Base-by-base conservation (phyloP, 2,329 filamentous ascomycete genomes). In the Botrytis sinoallii region DNA sequence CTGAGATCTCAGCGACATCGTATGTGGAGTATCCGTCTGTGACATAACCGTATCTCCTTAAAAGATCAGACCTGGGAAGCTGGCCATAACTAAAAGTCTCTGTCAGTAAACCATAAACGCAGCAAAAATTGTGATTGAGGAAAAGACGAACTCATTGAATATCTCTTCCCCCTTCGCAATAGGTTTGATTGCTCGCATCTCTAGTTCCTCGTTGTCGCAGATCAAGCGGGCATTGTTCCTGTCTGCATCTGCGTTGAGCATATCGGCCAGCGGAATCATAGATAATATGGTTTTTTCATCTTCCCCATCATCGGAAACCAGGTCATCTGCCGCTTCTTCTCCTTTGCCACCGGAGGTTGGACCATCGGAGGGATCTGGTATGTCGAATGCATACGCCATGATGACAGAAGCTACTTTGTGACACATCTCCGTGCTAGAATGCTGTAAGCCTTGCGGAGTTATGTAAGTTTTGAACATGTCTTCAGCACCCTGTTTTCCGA, bases 341-440 rank as follows among this genome's bases (percentile, higher is more conserved):
- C 70, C 76, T n/a, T 81, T 81, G 6, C 87, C 86, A 40, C 87
- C 84, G 48, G 86, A 85, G 0, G 82, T 79, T n/a, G 78, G 77
- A 52, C 70, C 63, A n/a, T 73, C 73, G 46, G 73, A 60, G 55
- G 66, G 64, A 59, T 81, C 79, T 5, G 80, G 78, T 65, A 93
- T 86, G 76, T 93, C 91, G 79, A 93, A 93, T 10, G 90, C 90
- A 80, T 92, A 93, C 10, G 90, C 89, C 90, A 92, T 92, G 77
- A 93, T 91, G 29, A 89, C 85, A 14, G 88, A 91, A 18, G 88
- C 91, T 85, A 92, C 90, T 46, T 86, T 84, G 80, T 92, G 91
- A 78, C 88, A 89, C 20, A 79, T 79, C 74, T 85, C 79, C 74
- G 85, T 77, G 81, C 80, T 71, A 86, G 82, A 75, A 77, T 81